Conservation (phyloP, 345 rosid species). For the Arabidopsis arenosa region DNA sequence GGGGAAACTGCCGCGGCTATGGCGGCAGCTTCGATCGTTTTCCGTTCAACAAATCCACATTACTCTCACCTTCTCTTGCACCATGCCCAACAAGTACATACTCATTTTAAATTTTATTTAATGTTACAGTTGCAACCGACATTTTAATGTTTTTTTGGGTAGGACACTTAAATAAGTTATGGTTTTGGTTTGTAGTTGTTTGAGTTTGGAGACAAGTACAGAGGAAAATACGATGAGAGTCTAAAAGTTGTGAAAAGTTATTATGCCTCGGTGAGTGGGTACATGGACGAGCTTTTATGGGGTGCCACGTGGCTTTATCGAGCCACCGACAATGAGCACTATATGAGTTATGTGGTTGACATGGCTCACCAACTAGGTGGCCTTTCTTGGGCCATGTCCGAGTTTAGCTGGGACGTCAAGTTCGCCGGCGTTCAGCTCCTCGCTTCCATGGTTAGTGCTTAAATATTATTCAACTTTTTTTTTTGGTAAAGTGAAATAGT, state of each 20-base stretch:
- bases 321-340: conserved; percentile 82
- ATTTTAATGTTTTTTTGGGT: not conserved
- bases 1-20: conserved; percentile 95
- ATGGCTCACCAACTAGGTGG: conserved; percentile 79
- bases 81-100: conserved; percentile 80
- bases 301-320: conserved; percentile 88
- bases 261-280: conserved; percentile 94
- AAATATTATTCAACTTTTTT: not conserved
- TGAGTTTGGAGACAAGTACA: conserved; percentile 76
- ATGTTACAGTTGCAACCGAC: conserved; percentile 36
- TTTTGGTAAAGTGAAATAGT: not conserved
- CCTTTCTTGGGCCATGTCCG: conserved; percentile 85
- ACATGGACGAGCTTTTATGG: conserved; percentile 96
- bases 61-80: conserved; percentile 87
- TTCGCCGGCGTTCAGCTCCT: conserved; percentile 82
- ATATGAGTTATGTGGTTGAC: conserved; percentile 58
- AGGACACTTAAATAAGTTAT: not conserved
- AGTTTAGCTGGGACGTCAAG: conserved; percentile 99
- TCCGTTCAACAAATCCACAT: conserved; percentile 71
- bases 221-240: conserved; percentile 85
- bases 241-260: conserved; percentile 76
- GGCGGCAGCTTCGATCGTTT: conserved; percentile 94
- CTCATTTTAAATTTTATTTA: not conserved
- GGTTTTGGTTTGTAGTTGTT: conserved; percentile 63
- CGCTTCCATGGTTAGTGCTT: conserved; percentile 72